Evolutionary conservation across 495 filamentous ascomycete genomes (phyloP), one percentile per base, ranked within the genome.

Genomic region (Zalerion maritima): DNA sequence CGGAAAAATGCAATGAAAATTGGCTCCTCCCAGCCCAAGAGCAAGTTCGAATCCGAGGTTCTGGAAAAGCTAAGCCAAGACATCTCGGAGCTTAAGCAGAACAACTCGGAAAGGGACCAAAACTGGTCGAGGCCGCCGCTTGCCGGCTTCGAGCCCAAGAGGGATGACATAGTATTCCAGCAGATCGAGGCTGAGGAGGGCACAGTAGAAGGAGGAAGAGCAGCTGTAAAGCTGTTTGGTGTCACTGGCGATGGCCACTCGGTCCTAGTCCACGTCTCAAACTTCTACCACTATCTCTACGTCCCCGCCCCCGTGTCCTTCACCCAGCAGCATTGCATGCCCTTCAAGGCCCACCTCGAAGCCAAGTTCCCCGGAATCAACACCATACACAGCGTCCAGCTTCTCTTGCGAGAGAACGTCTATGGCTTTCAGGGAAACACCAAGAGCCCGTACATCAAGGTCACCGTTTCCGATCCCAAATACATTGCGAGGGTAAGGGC

Each of bases 241-340:
- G 83, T 94, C n/a, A 94, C 87, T n/a, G 81, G 89, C 61, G 55
- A 66, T 24, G 89, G 89, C 36, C 81, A 99, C 55, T 96, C 89
- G 1, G 87, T 94, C 6, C 63, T 96, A 35, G 64, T 99, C 11
- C 86, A 99, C 52, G 84, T 99, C 33, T 94, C 80, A 4, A 82
- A 81, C 47, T 99, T 99, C 52, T 73, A 81, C 35, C 89, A 96
- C 51, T 99, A 99, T 43, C 70, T 99, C 28, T 99, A 93, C 43
- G 74, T 96, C 26, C 76, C 82, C 6, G 89, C 89, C 1, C 89
- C 89, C 0, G 59, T 86, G 4, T 67, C 65, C 13, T 99, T 99
- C 54, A 65, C 64, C 8, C 69, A 71, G 33, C 59, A 67, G 4
- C 80, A 94, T 46, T 84, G 82, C 49, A 64, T 76, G 2, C 58